These are phyloP conservation scores for Pulveroboletus sp. DNA, from an alignment of 768 basidiomycete genomes.

Conservation along the genomic window DNA sequence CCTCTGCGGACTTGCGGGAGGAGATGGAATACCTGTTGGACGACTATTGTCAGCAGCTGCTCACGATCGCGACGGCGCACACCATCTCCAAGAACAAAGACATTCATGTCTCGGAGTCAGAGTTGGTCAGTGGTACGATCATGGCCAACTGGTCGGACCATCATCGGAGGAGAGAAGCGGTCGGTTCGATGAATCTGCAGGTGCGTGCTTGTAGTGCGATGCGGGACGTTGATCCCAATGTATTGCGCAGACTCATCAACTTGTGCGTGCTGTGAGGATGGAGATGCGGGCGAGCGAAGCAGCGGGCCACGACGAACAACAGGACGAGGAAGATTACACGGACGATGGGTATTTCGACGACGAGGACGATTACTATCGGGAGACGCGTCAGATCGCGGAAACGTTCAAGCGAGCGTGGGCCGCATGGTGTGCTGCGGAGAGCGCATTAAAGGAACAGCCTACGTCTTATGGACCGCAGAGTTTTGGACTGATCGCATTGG, in stretches of 20 bases:
- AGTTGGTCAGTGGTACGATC: conserved; percentile 44
- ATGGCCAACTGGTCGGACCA: conserved; percentile 43
- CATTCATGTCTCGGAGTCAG: conserved; percentile 36
- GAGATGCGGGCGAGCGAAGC: conserved; percentile 25
- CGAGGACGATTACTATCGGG: conserved; percentile 27
- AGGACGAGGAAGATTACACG: conserved; percentile 25
- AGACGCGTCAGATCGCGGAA: conserved; percentile 27
- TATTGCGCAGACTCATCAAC: conserved; percentile 35
- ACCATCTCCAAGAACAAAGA: conserved; percentile 37
- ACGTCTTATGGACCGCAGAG: conserved; percentile 38
- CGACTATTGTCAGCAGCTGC: conserved; percentile 33
- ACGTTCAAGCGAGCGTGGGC: conserved; percentile 41
- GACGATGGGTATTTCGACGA: conserved; percentile 27
- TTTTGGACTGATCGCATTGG: conserved; percentile 46
- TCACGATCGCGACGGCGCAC: conserved; percentile 34
- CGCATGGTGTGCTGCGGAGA: conserved; percentile 41
- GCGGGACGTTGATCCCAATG: background rate
- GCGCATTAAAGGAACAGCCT: conserved; percentile 21
- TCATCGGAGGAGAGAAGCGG: conserved; percentile 37
- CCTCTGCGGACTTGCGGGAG: conserved; percentile 27
- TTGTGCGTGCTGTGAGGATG: conserved; percentile 35
- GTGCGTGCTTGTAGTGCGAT: conserved; percentile 20
- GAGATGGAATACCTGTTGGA: conserved; percentile 39
- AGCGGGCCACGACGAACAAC: conserved; percentile 18
- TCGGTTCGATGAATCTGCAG: conserved; percentile 43